Evolutionary conservation across 768 basidiomycete species (phyloP).

Genomic region (Hydnum rufescens): DNA sequence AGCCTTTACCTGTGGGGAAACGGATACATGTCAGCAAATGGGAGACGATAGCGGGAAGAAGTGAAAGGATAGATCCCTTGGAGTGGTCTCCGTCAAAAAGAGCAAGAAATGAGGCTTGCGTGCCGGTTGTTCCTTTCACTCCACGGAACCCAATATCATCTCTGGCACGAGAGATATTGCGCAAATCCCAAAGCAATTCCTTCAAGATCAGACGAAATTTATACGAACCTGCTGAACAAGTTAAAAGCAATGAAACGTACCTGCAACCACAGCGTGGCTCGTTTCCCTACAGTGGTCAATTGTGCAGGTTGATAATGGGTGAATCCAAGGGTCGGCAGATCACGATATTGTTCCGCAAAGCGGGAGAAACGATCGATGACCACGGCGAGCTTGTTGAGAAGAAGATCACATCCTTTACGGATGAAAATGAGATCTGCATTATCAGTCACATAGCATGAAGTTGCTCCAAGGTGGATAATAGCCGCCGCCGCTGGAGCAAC

Average conservation of each 20-base stretch:
- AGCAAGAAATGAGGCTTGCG: slow-evolving; percentile 87
- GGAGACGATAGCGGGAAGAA: background rate
- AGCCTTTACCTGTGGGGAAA: slow-evolving; percentile 46
- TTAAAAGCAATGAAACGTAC: slow-evolving; percentile 19
- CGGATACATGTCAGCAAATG: background rate
- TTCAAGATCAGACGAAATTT: slow-evolving; percentile 14
- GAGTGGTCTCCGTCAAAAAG: slow-evolving; percentile 90
- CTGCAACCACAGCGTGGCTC: slow-evolving; percentile 93
- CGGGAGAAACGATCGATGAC: slow-evolving; percentile 73
- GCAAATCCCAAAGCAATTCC: slow-evolving; percentile 91
- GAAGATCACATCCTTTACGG: slow-evolving; percentile 62
- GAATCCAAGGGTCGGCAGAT: slow-evolving; percentile 86
- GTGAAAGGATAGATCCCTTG: slow-evolving; percentile 31
- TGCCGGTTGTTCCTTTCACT: slow-evolving; percentile 98
- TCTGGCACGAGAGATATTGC: slow-evolving; percentile 75
- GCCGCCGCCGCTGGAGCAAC: slow-evolving; percentile 89
- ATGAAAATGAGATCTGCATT: slow-evolving; percentile 98
- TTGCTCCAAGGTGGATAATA: slow-evolving; percentile 97
- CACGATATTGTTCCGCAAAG: slow-evolving; percentile 73
- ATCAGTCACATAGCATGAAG: slow-evolving; percentile 98
- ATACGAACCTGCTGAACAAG: background rate
- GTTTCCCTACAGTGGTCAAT: slow-evolving; percentile 93
- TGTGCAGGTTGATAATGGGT: slow-evolving; percentile 99
- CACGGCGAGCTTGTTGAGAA: slow-evolving; percentile 72
- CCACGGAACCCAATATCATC: slow-evolving; percentile 93